Evolutionary conservation across 257 asterid species (phyloP), one percentile per base, ranked within the genome.

Genomic region (Jacaranda copaia): DNA sequence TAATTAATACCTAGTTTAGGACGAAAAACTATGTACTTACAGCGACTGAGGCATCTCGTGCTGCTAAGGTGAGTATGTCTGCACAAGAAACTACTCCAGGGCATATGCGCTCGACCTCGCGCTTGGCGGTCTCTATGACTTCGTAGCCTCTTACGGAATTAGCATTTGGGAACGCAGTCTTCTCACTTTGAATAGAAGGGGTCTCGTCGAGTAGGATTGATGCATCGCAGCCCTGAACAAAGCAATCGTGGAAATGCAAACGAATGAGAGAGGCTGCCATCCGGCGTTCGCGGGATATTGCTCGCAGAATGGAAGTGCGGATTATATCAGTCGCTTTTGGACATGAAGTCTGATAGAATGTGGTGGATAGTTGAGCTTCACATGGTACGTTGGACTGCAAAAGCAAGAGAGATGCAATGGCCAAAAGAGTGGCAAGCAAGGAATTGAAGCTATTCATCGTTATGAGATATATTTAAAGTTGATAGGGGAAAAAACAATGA

Each of bases 61-160:
- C 75, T 3, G 78, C 82, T 8, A 72, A n/a, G 3, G 82, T 64
- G 12, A 79, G 51, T 25, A 72, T 32, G 36, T 79, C 82, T 0
- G 82, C 82, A 5, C 82, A 79, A 6, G 79, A 79, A 40, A 79
- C 79, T 12, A 73, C 69, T 36, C 79, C 57, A 3, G 82, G 82
- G 20, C 82, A 79, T 0, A 57, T 35, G 3, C 40, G 66, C 53
- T 80, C 84, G 1, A 80, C 70, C 43, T 62, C 80, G 3, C 53
- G 4, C 77, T 80, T 80, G 8, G 84, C 77, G 0, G 61, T 43
- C 45, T 68, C 80, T 15, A 74, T 59, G 32, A 80, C 77, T 9
- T 69, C 73, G n/a, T 14, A 80, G 20, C 84, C 84, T 69, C 84
- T 70, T 1, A 5, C 56, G 3, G 77, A 80, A 39, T 39, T 36